Percentiles rank a stretch among this genome's conserved stretches.
phyloP scores from a whole-genome alignment of 768 basidiomycete species.

The Phlebiopsis gigantea region DNA sequence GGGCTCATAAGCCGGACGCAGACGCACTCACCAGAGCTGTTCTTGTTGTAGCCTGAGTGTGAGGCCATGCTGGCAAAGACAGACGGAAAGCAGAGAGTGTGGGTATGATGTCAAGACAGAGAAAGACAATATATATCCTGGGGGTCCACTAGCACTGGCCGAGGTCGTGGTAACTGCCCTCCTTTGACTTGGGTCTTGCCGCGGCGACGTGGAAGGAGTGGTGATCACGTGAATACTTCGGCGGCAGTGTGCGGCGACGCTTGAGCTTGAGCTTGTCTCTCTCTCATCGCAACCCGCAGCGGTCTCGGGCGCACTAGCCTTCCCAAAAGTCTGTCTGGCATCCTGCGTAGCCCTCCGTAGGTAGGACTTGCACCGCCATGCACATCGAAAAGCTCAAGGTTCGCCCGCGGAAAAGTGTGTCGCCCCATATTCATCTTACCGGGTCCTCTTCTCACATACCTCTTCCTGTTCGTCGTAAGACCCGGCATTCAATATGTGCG shows the following conservation, averaged over 20 bases:
- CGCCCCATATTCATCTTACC: background rate
- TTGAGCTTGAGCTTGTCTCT: slow-evolving; percentile 4
- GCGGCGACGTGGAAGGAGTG: slow-evolving; percentile 10
- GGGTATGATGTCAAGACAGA: slow-evolving; percentile 1
- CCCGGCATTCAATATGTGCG: slow-evolving; percentile 50
- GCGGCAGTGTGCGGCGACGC: background rate
- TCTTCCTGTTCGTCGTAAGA: slow-evolving; percentile 27
- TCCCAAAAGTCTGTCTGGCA: background rate
- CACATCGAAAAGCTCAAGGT: slow-evolving; percentile 81
- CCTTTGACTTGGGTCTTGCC: background rate
- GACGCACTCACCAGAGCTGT: slow-evolving; percentile 67
- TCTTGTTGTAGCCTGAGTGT: slow-evolving; percentile 65
- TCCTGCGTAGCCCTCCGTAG: background rate
- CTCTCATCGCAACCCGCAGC: slow-evolving; percentile 1
- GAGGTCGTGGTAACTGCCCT: background rate
- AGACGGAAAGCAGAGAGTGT: slow-evolving; percentile 1
- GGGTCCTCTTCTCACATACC: background rate
- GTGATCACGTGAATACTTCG: slow-evolving; percentile 4
- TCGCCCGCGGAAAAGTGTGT: slow-evolving; percentile 65
- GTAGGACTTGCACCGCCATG: slow-evolving; percentile 18
- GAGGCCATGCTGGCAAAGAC: slow-evolving; percentile 19
- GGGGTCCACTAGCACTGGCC: background rate
- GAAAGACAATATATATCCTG: background rate
- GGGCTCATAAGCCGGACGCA: background rate
- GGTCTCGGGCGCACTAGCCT: background rate